Evolutionary conservation across 2,329 filamentous ascomycete genomes (phyloP), one percentile per base, ranked within the genome.

Genomic region (Seiridium cupressi): DNA sequence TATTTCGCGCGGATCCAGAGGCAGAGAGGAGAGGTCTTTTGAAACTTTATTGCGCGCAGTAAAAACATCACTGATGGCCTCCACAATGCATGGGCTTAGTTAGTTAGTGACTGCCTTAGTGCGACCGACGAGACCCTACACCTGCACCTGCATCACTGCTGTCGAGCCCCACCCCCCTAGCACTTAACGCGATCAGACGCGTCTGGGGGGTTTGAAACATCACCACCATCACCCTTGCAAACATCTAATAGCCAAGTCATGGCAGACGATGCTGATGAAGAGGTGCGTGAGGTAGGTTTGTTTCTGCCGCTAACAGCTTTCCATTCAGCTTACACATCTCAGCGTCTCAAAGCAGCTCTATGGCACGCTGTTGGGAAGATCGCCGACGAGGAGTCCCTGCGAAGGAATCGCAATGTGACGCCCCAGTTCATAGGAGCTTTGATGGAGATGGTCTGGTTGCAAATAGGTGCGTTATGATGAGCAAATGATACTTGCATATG

Each of bases 281-380:
- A 74, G 55, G 67, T 69, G 31, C 68, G 68, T 53, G 70, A 72
- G 63, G 69, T 74, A 31, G 60, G 57, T 44, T 1, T 1, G 18
- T 26, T 26, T 26, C 18, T 26, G 18, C 18, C 18, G 18, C 2
- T 26, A 26, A 26, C 18, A 26, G 18, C 18, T 26, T 26, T 26
- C 18, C 18, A 26, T 26, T 26, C 54, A 44, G 46, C 32, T 61
- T 56, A 53, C 60, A 51, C 38, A 53, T 57, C 55, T 7, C 34
- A 97, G 89, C 88, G 89, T 64, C 84, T 95, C 68, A 96, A 96
- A 80, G 87, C 90, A 42, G 90, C 91, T 11, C 84, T 96, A 32
- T 96, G 92, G 92, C 89, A 89, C 70, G 85, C 88, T 32, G 85
- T 96, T 61, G 91, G 92, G 65, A 90, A 92, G 72, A 94, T 96